Evolutionary conservation across 768 basidiomycete species (phyloP), one percentile per base, ranked within the genome.

Genomic region (Flagelloscypha sp.): DNA sequence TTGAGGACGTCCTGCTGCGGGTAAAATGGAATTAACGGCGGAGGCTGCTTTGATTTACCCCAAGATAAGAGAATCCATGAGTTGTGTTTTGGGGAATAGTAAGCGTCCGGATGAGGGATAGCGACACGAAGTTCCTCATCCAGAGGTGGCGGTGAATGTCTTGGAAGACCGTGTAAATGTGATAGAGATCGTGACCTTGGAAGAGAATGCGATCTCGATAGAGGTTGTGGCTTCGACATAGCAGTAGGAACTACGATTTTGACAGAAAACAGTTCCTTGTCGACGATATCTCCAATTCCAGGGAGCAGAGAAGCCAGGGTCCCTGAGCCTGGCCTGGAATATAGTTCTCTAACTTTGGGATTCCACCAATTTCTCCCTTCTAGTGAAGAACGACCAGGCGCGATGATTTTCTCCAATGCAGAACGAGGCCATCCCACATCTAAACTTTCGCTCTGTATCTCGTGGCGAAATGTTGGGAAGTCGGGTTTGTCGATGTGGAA

Each of bases 41-140:
- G 73, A 16, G 63, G 44, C 27, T 67, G 56, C 22, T 52, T 48
- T 17, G 70, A 66, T 23, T 56, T 55, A 35, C 59, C 60, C 79
- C 81, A 84, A 25, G 62, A 65, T 11, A 88, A 62, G 25, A 89
- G 68, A 22, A 86, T 72, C 86, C 86, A 90, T 5, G 80, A 79
- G 45, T 88, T 84, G 38, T 88, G 82, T 51, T 76, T 78, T 16
- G 76, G 72, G 49, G 85, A 89, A 50, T 83, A 90, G 52, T 85
- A 84, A 10, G 83, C 84, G 45, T 84, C 74, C 5, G 86, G 79
- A 51, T 90, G 85, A 9, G 87, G 86, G 20, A 84, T 66, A 20
- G 84, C 69, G 12, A 67, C 72, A n/a, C 67, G 70, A 5, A 79
- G 61, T 46, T 86, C 82, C 23, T 76, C 72, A 38, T 68, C 62